phyloP scores from a whole-genome alignment of 257 asterid species.

The Hygrophila difformis region DNA sequence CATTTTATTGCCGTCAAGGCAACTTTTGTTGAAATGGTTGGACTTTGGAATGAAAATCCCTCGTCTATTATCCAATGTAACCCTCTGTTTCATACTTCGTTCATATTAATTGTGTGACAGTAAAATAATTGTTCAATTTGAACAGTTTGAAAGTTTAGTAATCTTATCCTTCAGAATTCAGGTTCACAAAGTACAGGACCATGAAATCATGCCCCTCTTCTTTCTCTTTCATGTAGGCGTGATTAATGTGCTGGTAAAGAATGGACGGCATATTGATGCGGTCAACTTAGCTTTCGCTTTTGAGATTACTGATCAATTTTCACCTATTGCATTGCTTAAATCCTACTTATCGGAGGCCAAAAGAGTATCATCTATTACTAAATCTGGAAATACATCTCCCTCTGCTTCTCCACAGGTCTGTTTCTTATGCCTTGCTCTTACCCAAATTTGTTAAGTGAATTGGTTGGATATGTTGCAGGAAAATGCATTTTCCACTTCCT shows the following conservation, averaged over 20 bases:
- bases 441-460: conserved; percentile 8
- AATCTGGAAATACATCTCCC: conserved; percentile 64
- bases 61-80: too few relatives aligned
- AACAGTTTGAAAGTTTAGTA: background rate
- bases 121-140: background rate
- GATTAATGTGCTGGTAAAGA: conserved; percentile 69
- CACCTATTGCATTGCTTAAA: conserved; percentile 71
- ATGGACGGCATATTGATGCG: conserved; percentile 95
- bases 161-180: conserved; percentile 1
- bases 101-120: background rate
- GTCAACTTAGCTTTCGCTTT: conserved; percentile 90
- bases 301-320: conserved; percentile 73
- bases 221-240: conserved; percentile 51
- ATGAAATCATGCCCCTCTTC: background rate
- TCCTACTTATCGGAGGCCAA: conserved; percentile 77
- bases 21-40: too few relatives aligned
- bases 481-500: conserved; percentile 4
- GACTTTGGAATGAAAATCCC: too few relatives aligned
- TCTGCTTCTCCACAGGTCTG: conserved; percentile 61
- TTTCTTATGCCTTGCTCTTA: conserved; percentile 10
- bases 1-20: too few relatives aligned
- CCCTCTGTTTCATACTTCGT: too few relatives aligned
- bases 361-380: conserved; percentile 47
- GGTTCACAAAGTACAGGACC: background rate
- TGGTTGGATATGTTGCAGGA: background rate